phyloP scores from a whole-genome alignment of 1,139 yeast species.

The Scheffersomyces segobiensis region DNA sequence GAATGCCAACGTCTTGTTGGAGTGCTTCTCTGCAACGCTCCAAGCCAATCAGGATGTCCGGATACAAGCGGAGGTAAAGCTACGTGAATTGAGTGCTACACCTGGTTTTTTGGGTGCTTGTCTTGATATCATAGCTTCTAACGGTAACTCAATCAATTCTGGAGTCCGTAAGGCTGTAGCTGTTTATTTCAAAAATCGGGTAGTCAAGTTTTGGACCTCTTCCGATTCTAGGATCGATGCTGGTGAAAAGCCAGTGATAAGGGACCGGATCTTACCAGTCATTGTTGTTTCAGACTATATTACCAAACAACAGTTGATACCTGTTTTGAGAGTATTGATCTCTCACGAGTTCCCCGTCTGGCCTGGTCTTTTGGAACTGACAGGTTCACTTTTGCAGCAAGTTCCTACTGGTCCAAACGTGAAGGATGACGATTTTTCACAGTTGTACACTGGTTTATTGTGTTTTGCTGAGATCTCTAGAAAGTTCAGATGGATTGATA shows the following conservation, averaged over 20 bases:
- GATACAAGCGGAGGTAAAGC: conserved; percentile 66
- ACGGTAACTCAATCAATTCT: conserved; percentile 41
- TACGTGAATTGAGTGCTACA: conserved; percentile 53
- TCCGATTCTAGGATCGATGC: conserved; percentile 43
- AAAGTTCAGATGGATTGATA: conserved; percentile 74
- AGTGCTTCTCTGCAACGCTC: conserved; percentile 81
- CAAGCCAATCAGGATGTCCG: conserved; percentile 66
- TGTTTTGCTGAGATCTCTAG: conserved; percentile 76
- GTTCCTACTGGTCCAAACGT: conserved; percentile 17
- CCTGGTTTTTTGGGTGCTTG: conserved; percentile 86
- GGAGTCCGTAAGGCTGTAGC: conserved; percentile 78
- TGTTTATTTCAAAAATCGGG: conserved; percentile 79
- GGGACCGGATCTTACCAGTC: conserved; percentile 55
- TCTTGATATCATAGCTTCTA: conserved; percentile 59
- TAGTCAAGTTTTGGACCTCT: conserved; percentile 63
- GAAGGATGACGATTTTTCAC: conserved; percentile 48
- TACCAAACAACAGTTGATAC: conserved; percentile 62
- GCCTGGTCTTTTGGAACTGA: conserved; percentile 63
- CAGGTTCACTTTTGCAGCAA: conserved; percentile 57
- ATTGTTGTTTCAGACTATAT: conserved; percentile 45
- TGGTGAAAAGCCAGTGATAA: conserved; percentile 72
- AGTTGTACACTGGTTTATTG: conserved; percentile 73
- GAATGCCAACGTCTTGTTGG: conserved; percentile 69
- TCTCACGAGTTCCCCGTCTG: conserved; percentile 73
- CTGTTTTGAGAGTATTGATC: conserved; percentile 68